These are phyloP conservation scores for Pneumocystis wakefieldiae DNA, from an alignment of 1,139 yeast genomes.

Conservation along the genomic window DNA sequence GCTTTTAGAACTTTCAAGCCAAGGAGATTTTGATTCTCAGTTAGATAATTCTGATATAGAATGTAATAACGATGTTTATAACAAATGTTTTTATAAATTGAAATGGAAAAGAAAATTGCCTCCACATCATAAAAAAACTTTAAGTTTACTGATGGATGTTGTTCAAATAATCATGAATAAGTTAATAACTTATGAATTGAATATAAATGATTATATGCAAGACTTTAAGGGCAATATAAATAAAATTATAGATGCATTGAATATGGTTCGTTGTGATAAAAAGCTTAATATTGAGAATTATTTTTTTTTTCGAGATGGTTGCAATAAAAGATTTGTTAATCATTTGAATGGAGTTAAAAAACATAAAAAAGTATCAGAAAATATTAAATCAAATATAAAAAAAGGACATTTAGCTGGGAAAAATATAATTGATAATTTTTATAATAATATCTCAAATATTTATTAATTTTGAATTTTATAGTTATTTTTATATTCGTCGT, in stretches of 20 bases:
- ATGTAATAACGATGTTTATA: not conserved
- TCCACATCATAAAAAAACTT: not conserved
- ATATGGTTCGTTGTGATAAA: not conserved
- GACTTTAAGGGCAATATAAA: not conserved
- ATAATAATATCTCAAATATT: not conserved
- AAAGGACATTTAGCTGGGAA: not conserved
- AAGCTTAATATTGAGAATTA: not conserved
- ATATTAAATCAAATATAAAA: not conserved
- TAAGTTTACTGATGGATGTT: not conserved
- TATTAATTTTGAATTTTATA: not conserved
- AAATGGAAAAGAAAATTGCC: not conserved
- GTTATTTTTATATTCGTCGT: not conserved
- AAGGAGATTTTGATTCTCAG: not conserved
- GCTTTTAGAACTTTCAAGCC: not conserved
- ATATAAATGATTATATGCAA: not conserved
- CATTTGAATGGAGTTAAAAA: not conserved
- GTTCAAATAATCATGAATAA: not conserved
- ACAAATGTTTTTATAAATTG: not conserved
- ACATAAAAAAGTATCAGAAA: not conserved
- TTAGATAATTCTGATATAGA: not conserved
- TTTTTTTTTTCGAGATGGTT: not conserved
- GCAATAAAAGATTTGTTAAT: not conserved
- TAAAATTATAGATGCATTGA: not conserved
- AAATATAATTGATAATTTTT: not conserved
- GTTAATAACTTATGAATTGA: not conserved